Percentiles rank a stretch among this genome's conserved stretches.
phyloP scores from a whole-genome alignment of 495 filamentous ascomycete species.

The Pyrenula massariospora region DNA sequence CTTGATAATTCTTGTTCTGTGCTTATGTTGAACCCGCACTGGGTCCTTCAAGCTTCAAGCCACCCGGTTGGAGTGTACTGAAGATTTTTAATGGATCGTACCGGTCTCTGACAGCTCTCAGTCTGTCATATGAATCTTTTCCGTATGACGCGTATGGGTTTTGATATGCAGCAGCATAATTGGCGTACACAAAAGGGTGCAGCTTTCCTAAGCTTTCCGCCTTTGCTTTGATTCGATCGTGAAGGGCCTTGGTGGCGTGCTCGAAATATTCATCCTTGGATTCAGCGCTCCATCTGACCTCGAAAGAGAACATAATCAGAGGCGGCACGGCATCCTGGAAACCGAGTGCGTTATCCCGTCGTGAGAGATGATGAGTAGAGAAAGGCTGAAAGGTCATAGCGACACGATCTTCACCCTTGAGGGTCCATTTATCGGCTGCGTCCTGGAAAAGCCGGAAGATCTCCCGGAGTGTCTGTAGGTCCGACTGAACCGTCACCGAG shows the following conservation, averaged over 20 bases:
- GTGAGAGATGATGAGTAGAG: conserved; percentile 22
- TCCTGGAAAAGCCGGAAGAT: conserved; percentile 21
- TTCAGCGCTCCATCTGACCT: conserved; percentile 21
- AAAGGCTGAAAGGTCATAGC: conserved; percentile 33
- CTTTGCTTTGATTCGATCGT: background rate
- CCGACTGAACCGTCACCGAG: conserved; percentile 2
- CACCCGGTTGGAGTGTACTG: background rate
- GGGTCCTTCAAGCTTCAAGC: background rate
- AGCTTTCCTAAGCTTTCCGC: conserved; percentile 29
- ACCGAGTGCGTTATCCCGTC: conserved; percentile 43
- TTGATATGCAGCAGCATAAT: conserved; percentile 30
- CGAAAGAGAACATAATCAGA: conserved; percentile 23
- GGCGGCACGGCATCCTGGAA: conserved; percentile 25
- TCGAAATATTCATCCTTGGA: conserved; percentile 19
- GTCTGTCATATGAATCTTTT: conserved; percentile 13
- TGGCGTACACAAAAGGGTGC: conserved; percentile 47
- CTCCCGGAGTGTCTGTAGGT: conserved; percentile 17
- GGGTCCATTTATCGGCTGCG: conserved; percentile 17
- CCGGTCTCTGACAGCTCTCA: conserved; percentile 19
- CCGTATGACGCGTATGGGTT: conserved; percentile 28
- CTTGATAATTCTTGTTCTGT: too few species aligned
- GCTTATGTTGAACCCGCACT: too few species aligned
- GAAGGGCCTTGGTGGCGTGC: conserved; percentile 1
- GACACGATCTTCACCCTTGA: background rate
- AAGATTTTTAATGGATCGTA: conserved; percentile 20